phyloP scores from a whole-genome alignment of 1,284 basidiomycete species.

The Irpex sp. region DNA sequence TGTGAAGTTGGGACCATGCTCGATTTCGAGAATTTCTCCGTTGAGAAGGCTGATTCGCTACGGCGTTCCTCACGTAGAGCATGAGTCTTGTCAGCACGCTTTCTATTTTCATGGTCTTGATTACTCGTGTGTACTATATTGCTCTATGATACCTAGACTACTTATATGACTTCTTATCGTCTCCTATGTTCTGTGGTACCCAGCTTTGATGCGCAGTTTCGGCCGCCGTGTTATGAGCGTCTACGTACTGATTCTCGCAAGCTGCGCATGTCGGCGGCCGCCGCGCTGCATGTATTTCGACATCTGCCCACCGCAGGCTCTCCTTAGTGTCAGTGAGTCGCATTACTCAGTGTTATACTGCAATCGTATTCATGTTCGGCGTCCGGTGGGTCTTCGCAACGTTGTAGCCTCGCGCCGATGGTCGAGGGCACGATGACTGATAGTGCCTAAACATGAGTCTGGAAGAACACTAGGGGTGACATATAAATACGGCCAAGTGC shows the following conservation, averaged over 20 bases:
- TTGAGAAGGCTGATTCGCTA: neutral
- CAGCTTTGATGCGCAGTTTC: too few species aligned
- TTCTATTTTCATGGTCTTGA: neutral
- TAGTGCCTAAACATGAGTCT: neutral
- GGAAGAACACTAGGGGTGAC: neutral
- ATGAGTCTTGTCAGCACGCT: neutral
- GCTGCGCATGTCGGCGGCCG: too few species aligned
- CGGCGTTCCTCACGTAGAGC: neutral
- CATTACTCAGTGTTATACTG: too few species aligned
- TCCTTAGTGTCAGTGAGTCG: too few species aligned
- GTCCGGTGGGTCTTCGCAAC: too few species aligned
- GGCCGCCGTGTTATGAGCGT: too few species aligned
- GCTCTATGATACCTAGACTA: neutral
- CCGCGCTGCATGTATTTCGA: too few species aligned
- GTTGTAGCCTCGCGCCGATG: neutral
- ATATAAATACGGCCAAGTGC: neutral
- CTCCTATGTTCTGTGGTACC: too few species aligned
- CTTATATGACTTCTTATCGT: neutral
- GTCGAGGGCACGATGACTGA: neutral
- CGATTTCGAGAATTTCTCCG: conserved; percentile 4
- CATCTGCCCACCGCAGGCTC: too few species aligned
- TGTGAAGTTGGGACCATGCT: conserved; percentile 6
- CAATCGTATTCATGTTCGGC: too few species aligned
- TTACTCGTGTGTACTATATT: neutral
- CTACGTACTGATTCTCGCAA: too few species aligned